Conservation (phyloP, 2,329 filamentous ascomycete species). For the Westerdykella aurantiaca region DNA sequence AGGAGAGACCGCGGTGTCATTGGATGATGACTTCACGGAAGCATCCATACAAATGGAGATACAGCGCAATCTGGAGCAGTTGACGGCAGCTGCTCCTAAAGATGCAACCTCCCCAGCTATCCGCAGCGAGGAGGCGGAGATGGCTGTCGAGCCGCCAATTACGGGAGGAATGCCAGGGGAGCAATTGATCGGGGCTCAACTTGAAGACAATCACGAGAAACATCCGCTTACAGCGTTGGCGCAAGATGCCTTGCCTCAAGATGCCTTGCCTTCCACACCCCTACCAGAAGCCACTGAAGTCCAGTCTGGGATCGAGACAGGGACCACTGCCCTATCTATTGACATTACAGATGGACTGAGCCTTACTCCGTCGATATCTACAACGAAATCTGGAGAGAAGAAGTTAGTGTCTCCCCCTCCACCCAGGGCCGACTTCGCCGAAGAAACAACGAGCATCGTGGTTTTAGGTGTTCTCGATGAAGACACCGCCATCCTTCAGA, state of each 20-base stretch:
- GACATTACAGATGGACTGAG: slow-evolving; percentile 31
- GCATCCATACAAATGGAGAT: slow-evolving; percentile 29
- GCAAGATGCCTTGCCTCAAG: neutral
- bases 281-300: neutral
- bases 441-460: slow-evolving; percentile 21
- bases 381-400: slow-evolving; percentile 12
- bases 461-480: slow-evolving; percentile 36
- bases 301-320: neutral
- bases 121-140: neutral
- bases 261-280: neutral
- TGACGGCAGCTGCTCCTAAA: neutral
- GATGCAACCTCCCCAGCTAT: too few relatives aligned
- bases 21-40: slow-evolving; percentile 23
- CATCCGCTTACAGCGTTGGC: neutral
- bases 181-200: neutral
- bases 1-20: neutral
- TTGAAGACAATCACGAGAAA: neutral
- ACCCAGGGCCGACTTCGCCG: slow-evolving; percentile 13
- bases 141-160: neutral
- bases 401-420: slow-evolving; percentile 27
- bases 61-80: slow-evolving; percentile 15
- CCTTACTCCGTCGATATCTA: slow-evolving; percentile 14
- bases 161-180: neutral
- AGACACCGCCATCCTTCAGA: slow-evolving; percentile 46
- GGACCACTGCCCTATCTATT: neutral